Evolutionary conservation across 1,284 basidiomycete species (phyloP), one percentile per base, ranked within the genome.

Genomic region (Boletus sp.): DNA sequence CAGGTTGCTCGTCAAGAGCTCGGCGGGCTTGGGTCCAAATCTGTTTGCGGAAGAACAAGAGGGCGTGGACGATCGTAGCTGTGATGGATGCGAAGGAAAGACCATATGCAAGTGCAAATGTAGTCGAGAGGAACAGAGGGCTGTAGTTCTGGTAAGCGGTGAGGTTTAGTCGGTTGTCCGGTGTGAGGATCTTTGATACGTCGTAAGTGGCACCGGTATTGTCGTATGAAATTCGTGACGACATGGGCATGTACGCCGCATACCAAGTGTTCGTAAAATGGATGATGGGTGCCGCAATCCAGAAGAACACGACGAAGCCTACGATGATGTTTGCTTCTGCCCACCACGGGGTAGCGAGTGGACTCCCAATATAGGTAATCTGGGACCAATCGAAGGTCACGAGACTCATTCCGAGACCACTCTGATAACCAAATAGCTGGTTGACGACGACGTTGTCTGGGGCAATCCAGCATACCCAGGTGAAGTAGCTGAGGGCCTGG

Each of bases 261-360:
- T 78, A 73, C 80, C 79, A 84, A 14, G 76, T 72, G 57, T 84
- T 82, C 14, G 71, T 73, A 56, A 80, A 84, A 58, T 84, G 81
- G 30, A 81, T 67, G 37, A 86, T 72, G 0, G 90, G 89, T 4
- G 82, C 80, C 39, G 90, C 52, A 56, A 93, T 69, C 89, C 82
- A 87, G 69, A 81, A 86, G 69, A 86, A 85, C 51, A 90, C 66
- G 14, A 90, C 65, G 62, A 94, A 95, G 2, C 90, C 91, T 34
- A 71, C 74, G 14, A 84, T 78, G 39, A 93, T 75, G 67, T 96
- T 96, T 44, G 86, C 88, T 60, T 83, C 82, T 3, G 83, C 82
- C 84, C 83, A 86, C 83, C 81, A 84, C 0, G 81, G 81, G 8
- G 80, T 79, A 8, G 77, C 73, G 34, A 81, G 72, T 30, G 83